These are phyloP conservation scores for Spathaspora sp. DNA, from an alignment of 805 yeast genomes.

Conservation along the genomic window DNA sequence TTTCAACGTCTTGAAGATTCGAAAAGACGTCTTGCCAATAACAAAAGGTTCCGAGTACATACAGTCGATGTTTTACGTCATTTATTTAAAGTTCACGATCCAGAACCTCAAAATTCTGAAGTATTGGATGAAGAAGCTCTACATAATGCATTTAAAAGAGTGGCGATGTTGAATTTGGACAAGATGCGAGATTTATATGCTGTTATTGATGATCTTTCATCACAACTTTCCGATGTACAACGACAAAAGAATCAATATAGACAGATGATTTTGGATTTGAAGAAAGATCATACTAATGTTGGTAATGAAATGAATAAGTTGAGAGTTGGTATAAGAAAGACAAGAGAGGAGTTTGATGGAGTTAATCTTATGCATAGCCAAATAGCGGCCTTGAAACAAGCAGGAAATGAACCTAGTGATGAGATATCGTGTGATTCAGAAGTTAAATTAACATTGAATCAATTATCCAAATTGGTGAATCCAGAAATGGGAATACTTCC, in stretches of 20 bases:
- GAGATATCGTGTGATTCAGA: neutral
- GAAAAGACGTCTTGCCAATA: slow-evolving; percentile 18
- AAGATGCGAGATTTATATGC: slow-evolving; percentile 33
- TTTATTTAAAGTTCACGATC: slow-evolving; percentile 25
- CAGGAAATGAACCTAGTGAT: neutral
- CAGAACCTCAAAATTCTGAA: slow-evolving; percentile 11
- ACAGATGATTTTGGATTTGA: slow-evolving; percentile 24
- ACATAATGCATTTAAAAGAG: slow-evolving; percentile 29
- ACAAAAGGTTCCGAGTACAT: slow-evolving; percentile 15
- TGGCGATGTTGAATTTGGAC: slow-evolving; percentile 23
- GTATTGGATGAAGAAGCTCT: slow-evolving; percentile 18
- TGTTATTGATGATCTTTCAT: slow-evolving; percentile 26
- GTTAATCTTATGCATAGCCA: slow-evolving; percentile 10
- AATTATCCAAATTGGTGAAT: slow-evolving; percentile 16
- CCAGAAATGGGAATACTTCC: slow-evolving; percentile 22
- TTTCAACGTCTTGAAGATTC: slow-evolving; percentile 24
- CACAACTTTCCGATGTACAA: slow-evolving; percentile 26
- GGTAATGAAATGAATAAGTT: slow-evolving; percentile 29
- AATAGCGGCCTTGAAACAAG: slow-evolving; percentile 4
- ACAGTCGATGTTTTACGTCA: slow-evolving; percentile 37
- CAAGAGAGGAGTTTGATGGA: slow-evolving; percentile 13
- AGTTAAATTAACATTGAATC: slow-evolving; percentile 10
- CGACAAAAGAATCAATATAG: slow-evolving; percentile 29
- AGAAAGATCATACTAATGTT: slow-evolving; percentile 26
- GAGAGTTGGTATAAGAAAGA: slow-evolving; percentile 16